Conservation (phyloP, 805 yeast genomes). For the Candida koratica region DNA sequence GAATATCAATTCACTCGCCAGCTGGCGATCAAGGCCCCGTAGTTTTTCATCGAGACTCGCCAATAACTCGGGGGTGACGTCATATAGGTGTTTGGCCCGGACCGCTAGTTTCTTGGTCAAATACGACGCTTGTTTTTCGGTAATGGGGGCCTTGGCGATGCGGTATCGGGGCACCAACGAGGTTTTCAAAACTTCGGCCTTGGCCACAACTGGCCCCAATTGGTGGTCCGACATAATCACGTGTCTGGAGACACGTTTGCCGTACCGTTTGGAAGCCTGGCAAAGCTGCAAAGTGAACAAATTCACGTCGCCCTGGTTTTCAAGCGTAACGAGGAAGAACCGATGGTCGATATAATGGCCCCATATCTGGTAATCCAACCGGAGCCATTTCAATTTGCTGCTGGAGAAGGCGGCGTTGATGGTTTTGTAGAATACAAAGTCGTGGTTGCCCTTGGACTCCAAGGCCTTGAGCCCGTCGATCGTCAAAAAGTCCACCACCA, state of each 20-base stretch:
- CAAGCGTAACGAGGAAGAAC: slow-evolving; percentile 10
- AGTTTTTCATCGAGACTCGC: slow-evolving; percentile 14
- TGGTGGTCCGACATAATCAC: slow-evolving; percentile 12
- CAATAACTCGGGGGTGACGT: slow-evolving; percentile 8
- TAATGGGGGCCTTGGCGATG: background rate
- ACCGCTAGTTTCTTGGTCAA: slow-evolving; percentile 9
- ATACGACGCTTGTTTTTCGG: slow-evolving; percentile 5
- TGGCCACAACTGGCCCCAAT: slow-evolving; percentile 16
- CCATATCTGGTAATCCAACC: slow-evolving; percentile 35
- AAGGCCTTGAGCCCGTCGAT: slow-evolving; percentile 35
- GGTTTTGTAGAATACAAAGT: slow-evolving; percentile 11
- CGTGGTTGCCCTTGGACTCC: slow-evolving; percentile 12
- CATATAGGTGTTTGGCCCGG: slow-evolving; percentile 8
- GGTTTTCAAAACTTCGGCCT: slow-evolving; percentile 17
- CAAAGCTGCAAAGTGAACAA: slow-evolving; percentile 14
- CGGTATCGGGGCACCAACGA: slow-evolving; percentile 3
- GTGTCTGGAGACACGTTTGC: slow-evolving; percentile 10
- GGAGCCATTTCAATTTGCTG: slow-evolving; percentile 21
- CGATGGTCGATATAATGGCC: slow-evolving; percentile 18
- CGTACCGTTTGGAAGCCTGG: slow-evolving; percentile 17
- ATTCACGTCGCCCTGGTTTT: slow-evolving; percentile 2
- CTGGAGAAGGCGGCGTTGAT: slow-evolving; percentile 16
- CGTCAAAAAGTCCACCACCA: slow-evolving; percentile 31
- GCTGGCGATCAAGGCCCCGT: slow-evolving; percentile 8
- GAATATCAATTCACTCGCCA: slow-evolving; percentile 26